A percentile compares a stretch with the other conserved stretches of the same genome.
Evolutionary conservation across 768 basidiomycete genomes (phyloP).

Genomic region (Hypholoma fasciculare): DNA sequence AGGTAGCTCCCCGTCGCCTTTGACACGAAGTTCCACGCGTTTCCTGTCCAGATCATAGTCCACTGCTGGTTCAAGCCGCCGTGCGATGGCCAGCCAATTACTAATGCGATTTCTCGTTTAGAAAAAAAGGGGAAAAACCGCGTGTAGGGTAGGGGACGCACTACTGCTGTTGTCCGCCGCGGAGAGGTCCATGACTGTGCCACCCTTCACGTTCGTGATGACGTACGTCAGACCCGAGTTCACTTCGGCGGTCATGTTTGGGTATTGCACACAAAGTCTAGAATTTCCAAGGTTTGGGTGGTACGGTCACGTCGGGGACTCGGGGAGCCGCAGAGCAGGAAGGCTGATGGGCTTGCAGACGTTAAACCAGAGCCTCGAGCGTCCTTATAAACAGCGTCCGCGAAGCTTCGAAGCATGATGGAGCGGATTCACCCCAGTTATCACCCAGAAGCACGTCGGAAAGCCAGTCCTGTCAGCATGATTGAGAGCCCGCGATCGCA

Average conservation of each 20-base stretch:
- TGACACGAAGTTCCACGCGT: conserved; percentile 44
- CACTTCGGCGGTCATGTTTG: conserved; percentile 27
- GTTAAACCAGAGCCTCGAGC: too few species aligned
- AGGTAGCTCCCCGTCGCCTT: conserved; percentile 41
- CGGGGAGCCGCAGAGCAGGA: too few species aligned
- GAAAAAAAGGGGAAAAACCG: background rate
- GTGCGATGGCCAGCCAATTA: conserved; percentile 49
- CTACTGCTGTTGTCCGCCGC: conserved; percentile 48
- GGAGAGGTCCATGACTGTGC: conserved; percentile 57
- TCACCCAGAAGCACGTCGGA: too few species aligned
- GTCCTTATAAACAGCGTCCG: too few species aligned
- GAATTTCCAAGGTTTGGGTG: too few species aligned
- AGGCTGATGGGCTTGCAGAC: too few species aligned
- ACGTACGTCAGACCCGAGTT: conserved; percentile 40
- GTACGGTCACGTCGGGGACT: too few species aligned
- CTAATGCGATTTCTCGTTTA: conserved; percentile 19
- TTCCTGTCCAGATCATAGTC: conserved; percentile 40
- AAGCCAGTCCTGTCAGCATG: too few species aligned
- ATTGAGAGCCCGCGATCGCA: too few species aligned
- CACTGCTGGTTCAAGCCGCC: conserved; percentile 55
- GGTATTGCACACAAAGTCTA: too few species aligned
- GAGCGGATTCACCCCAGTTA: too few species aligned
- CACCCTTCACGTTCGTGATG: conserved; percentile 51
- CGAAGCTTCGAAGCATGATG: too few species aligned
- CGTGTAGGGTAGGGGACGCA: conserved; percentile 21